Evolutionary conservation across 306 rosid species (phyloP).

Genomic region (Ammopiptanthus mongolicus): DNA sequence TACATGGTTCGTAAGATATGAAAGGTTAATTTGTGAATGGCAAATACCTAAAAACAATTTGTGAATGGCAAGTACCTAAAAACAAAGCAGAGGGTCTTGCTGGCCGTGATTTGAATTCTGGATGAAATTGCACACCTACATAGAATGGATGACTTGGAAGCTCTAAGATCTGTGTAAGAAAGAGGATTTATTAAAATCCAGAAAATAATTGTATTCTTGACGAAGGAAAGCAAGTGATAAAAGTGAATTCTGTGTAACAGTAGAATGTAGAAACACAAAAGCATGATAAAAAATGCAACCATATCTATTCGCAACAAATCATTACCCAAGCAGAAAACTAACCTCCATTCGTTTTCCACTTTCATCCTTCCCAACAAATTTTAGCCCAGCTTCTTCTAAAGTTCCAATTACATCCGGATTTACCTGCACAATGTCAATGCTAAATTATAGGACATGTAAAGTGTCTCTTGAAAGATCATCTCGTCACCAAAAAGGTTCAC

Average conservation of each 20-base stretch:
- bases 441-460: constrained; percentile 8
- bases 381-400: constrained; percentile 82
- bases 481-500: background rate
- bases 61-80: constrained; percentile 50
- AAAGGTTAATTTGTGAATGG: background rate
- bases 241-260: constrained; percentile 1
- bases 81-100: constrained; percentile 82
- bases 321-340: constrained; percentile 22
- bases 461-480: background rate
- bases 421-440: constrained; percentile 52
- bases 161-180: constrained; percentile 70
- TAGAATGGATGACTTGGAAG: constrained; percentile 87
- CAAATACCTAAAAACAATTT: constrained; percentile 65
- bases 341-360: constrained; percentile 98
- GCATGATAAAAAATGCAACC: constrained; percentile 10
- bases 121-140: constrained; percentile 95
- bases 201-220: background rate
- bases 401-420: constrained; percentile 73
- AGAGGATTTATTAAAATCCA: constrained; percentile 19
- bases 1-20: background rate
- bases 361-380: constrained; percentile 92
- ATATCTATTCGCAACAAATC: constrained; percentile 12
- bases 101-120: constrained; percentile 97
- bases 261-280: background rate
- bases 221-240: background rate